Evolutionary conservation across 2,329 filamentous ascomycete genomes (phyloP).

Genomic region (Colletotrichum salicis): DNA sequence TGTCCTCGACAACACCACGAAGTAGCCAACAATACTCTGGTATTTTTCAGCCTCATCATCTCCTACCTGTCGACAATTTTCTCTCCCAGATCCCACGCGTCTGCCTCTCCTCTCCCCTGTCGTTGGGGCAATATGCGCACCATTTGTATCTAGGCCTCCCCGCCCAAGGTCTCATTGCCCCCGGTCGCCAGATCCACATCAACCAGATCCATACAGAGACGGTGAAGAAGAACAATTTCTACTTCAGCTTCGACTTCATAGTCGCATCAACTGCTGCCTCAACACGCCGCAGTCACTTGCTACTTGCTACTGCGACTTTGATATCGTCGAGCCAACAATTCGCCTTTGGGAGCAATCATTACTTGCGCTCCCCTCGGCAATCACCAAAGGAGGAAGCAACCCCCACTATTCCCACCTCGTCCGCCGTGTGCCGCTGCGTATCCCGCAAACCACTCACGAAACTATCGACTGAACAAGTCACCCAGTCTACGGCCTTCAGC

Average conservation of each 20-base stretch:
- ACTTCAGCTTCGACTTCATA: background rate
- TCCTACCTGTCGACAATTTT: background rate
- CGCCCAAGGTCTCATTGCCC: slow-evolving; percentile 21
- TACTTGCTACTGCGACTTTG: background rate
- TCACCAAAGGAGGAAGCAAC: background rate
- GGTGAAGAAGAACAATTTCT: slow-evolving; percentile 13
- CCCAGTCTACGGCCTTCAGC: background rate
- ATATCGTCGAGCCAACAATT: background rate
- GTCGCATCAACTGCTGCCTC: background rate
- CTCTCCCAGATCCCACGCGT: background rate
- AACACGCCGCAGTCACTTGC: background rate
- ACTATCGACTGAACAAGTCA: background rate
- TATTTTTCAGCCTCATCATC: slow-evolving; percentile 21
- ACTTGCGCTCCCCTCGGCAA: background rate
- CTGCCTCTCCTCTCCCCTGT: background rate
- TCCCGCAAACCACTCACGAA: background rate
- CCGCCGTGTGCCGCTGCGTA: background rate
- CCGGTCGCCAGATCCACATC: slow-evolving; percentile 5
- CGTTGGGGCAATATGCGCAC: slow-evolving; percentile 23
- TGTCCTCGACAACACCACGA: slow-evolving; percentile 9
- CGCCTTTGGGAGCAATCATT: background rate
- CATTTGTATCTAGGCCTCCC: slow-evolving; percentile 21
- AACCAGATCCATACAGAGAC: background rate
- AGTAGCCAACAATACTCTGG: background rate
- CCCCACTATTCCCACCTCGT: slow-evolving; percentile 4